These are phyloP conservation scores for Bjerkandera adusta DNA, from an alignment of 1,284 basidiomycete species.

Conservation along the genomic window DNA sequence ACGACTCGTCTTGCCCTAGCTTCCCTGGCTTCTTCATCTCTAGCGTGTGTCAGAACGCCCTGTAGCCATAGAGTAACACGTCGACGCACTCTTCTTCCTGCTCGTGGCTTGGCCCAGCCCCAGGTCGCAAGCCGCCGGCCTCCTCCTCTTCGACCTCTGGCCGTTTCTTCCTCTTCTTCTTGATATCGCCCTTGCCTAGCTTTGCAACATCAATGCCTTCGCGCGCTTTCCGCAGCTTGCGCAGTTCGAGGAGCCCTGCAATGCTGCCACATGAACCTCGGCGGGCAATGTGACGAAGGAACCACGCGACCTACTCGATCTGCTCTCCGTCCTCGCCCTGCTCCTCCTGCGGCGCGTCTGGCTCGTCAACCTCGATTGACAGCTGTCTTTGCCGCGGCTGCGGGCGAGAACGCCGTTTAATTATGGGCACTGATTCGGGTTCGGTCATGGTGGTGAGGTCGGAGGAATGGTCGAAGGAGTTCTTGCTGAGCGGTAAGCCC, in stretches of 20 bases:
- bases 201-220: constrained; percentile 87
- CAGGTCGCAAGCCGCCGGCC: constrained; percentile 56
- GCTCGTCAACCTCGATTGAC: constrained; percentile 40
- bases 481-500: too few species aligned
- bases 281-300: neutral
- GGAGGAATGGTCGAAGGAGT: too few species aligned
- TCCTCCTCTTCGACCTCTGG: constrained; percentile 45
- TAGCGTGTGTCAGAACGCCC: constrained; percentile 30
- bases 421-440: too few species aligned
- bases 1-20: constrained; percentile 75
- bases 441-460: too few species aligned
- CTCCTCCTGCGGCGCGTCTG: constrained; percentile 26
- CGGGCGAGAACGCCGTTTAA: constrained; percentile 65
- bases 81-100: constrained; percentile 60
- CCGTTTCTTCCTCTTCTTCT: constrained; percentile 63
- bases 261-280: constrained; percentile 42
- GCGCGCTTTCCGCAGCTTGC: constrained; percentile 72
- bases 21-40: constrained; percentile 62
- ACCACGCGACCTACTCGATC: constrained; percentile 45
- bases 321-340: constrained; percentile 41
- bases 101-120: constrained; percentile 36
- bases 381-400: constrained; percentile 47
- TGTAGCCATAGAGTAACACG: neutral
- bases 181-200: constrained; percentile 80
- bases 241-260: constrained; percentile 82